Evolutionary conservation across 2,329 filamentous ascomycete genomes (phyloP).

Genomic region (Penicillium sp.): DNA sequence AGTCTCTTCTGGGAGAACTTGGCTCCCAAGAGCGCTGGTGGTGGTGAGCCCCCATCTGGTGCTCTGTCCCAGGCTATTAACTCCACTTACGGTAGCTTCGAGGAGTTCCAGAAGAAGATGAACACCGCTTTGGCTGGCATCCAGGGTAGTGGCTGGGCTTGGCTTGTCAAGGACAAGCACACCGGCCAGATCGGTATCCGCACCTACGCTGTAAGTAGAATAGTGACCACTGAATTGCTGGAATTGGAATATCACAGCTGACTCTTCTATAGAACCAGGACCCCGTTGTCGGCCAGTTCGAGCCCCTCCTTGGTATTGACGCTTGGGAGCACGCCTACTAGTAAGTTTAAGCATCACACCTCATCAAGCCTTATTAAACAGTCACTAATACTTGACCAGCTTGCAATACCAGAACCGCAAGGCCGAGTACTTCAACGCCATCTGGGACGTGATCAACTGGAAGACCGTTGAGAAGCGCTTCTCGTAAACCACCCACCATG

Average conservation of each 20-base stretch:
- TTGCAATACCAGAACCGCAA: slow-evolving; percentile 96
- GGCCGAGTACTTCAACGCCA: slow-evolving; percentile 89
- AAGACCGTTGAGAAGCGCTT: slow-evolving; percentile 81
- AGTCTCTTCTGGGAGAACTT: slow-evolving; percentile 68
- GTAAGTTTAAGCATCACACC: slow-evolving; percentile 42
- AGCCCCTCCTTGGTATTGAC: slow-evolving; percentile 83
- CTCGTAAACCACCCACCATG: slow-evolving; percentile 39
- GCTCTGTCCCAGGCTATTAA: slow-evolving; percentile 59
- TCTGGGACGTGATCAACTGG: slow-evolving; percentile 98
- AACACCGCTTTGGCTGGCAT: slow-evolving; percentile 64
- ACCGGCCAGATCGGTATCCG: slow-evolving; percentile 58
- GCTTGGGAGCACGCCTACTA: slow-evolving; percentile 98
- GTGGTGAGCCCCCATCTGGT: slow-evolving; percentile 62
- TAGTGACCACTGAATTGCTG: neutral
- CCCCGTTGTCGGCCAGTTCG: slow-evolving; percentile 78
- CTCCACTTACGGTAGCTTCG: slow-evolving; percentile 58
- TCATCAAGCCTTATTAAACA: neutral
- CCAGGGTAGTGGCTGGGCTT: slow-evolving; percentile 65
- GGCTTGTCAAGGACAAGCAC: slow-evolving; percentile 62
- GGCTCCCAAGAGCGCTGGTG: slow-evolving; percentile 60
- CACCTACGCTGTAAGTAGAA: slow-evolving; percentile 60
- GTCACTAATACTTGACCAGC: slow-evolving; percentile 39
- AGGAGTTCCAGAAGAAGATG: slow-evolving; percentile 62
- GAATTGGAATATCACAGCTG: neutral
- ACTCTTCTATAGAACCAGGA: slow-evolving; percentile 67